A percentile compares a stretch with the other conserved stretches of the same genome.
These are phyloP conservation scores for Volvox reticuliferus DNA, from an alignment of 139 green algal genomes.

Conservation along the genomic window DNA sequence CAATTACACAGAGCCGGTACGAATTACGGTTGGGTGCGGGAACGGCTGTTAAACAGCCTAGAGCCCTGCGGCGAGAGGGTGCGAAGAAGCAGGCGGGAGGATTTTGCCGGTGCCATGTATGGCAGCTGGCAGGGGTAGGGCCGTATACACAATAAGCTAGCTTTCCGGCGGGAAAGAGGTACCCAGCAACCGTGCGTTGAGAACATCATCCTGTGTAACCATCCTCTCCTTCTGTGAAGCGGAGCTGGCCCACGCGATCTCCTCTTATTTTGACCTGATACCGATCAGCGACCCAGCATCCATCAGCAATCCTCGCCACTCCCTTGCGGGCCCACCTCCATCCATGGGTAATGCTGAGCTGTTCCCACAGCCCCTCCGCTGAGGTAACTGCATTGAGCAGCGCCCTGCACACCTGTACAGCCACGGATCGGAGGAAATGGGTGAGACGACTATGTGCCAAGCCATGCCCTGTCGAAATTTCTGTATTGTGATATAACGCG, in stretches of 20 bases:
- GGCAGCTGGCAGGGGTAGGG: not conserved
- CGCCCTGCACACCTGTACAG: not conserved
- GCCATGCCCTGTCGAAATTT: too few relatives aligned
- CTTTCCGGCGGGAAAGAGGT: not conserved
- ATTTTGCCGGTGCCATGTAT: not conserved
- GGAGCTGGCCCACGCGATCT: not conserved
- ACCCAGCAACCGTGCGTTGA: too few relatives aligned
- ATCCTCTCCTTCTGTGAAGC: not conserved
- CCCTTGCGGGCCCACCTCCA: not conserved
- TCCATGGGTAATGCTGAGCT: not conserved
- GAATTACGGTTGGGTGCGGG: not conserved
- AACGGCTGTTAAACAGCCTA: not conserved
- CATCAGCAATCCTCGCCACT: not conserved
- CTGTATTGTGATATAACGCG: not conserved
- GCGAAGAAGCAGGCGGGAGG: not conserved
- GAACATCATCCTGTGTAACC: not conserved
- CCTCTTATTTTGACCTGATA: not conserved
- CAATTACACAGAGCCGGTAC: not conserved
- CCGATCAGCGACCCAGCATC: too few relatives aligned
- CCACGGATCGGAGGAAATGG: not conserved
- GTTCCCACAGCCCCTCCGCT: constrained; percentile 33
- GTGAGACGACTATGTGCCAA: not conserved
- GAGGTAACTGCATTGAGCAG: not conserved
- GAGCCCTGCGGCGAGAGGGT: not conserved
- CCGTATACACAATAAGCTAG: not conserved